Evolutionary conservation across 352 stramenopile species (phyloP), one percentile per base, ranked within the genome.

Genomic region (Phytophthora boehmeriae): DNA sequence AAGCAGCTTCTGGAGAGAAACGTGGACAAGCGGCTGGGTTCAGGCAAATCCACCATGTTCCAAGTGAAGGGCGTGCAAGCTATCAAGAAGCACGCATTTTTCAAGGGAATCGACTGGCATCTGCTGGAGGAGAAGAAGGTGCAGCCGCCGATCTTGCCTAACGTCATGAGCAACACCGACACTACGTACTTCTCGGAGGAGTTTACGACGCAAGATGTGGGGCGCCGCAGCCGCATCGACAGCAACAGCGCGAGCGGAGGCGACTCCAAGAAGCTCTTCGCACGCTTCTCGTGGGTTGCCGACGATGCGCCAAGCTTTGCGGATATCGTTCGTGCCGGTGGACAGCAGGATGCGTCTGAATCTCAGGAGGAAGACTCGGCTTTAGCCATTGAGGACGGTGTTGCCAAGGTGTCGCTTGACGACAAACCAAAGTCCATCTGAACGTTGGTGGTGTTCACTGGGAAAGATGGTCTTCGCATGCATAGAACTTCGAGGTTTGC

Each of bases 11-110:
- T 99, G 16, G 97, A 99, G 76, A 84, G 96, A 54, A 98, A 99
- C 71, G 92, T 97, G 0, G 85, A 30, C 25, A 30, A 30, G 25
- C 25, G 25, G 25, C 25, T 30, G 5, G 97, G 96, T 35, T 94
- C 89, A 6, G 80, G 93, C 22, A 98, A 97, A 67, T 93, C 89
- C 28, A 99, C 94, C 5, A 99, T 99, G 95, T 99, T 99, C 78
- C 86, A 99, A 68, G 88, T 99, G 19, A 97, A 97, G 64, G 97
- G 97, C 27, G 93, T 99, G 14, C 88, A 97, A 30, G 96, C 88
- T 36, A 89, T 99, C 59, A 99, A 99, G 78, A 83, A 97, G 62
- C 89, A 98, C 59, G 70, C 86, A 11, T 99, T 99, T 59, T 99
- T 99, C 72, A 72, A 76, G 13, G 71, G 76, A 42, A 94, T 98